phyloP scores from a whole-genome alignment of 331 rosid genomes.

The Acacia pycnantha region DNA sequence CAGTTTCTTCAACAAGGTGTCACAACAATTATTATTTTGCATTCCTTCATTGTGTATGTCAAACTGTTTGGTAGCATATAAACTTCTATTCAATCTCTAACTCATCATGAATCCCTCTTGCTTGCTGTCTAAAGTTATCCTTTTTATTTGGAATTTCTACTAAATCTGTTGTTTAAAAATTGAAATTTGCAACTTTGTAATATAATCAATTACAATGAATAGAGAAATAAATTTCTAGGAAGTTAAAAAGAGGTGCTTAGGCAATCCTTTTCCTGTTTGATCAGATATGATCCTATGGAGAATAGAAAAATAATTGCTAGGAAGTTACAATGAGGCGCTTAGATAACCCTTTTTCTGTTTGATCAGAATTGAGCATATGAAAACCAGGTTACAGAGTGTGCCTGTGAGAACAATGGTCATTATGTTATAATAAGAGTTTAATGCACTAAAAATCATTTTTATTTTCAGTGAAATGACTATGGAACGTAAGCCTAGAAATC shows the following conservation, averaged over 20 bases:
- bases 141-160: not conserved
- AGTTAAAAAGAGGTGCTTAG: not conserved
- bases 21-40: slow-evolving; percentile 29
- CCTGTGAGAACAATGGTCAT: not conserved
- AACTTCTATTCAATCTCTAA: slow-evolving; percentile 19
- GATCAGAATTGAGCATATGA: not conserved
- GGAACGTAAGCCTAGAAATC: not conserved
- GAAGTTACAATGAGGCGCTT: not conserved
- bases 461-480: too few relatives aligned
- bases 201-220: not conserved
- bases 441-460: not conserved
- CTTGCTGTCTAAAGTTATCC: not conserved
- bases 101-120: not conserved
- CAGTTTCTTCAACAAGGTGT: slow-evolving; percentile 83
- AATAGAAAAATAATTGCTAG: not conserved
- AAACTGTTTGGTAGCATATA: slow-evolving; percentile 16
- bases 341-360: not conserved
- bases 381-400: not conserved
- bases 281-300: not conserved
- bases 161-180: not conserved
- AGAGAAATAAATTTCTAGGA: not conserved
- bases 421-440: not conserved
- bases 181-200: not conserved
- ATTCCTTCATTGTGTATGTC: slow-evolving; percentile 29
- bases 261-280: not conserved